Percentiles rank a stretch among this genome's conserved stretches.
Evolutionary conservation across 1,139 yeast genomes (phyloP).

Genomic region (Geotrichum restrictum): DNA sequence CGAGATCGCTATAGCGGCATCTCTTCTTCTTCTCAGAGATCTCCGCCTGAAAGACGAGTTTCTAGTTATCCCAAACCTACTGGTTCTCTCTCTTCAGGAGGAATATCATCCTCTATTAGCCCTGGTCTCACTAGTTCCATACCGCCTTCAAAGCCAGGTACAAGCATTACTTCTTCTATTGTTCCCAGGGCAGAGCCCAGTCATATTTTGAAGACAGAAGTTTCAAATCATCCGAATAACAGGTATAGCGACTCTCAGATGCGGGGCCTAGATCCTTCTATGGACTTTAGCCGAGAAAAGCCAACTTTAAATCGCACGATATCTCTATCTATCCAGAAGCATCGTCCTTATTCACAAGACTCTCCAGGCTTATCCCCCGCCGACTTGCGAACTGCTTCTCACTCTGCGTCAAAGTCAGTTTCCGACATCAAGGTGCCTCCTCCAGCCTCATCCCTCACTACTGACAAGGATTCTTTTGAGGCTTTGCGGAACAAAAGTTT

Average conservation of each 20-base stretch:
- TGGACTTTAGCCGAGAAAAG: not conserved
- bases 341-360: not conserved
- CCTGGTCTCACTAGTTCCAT: not conserved
- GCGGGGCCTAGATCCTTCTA: not conserved
- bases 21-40: constrained; percentile 11
- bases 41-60: constrained; percentile 7
- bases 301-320: constrained; percentile 2
- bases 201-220: not conserved
- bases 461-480: constrained; percentile 16
- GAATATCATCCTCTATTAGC: not conserved
- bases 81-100: not conserved
- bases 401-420: constrained; percentile 6
- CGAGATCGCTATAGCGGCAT: constrained; percentile 16
- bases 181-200: not conserved
- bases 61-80: constrained; percentile 3
- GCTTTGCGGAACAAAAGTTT: constrained; percentile 14
- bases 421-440: not conserved
- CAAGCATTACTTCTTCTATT: not conserved
- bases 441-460: not conserved
- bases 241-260: constrained; percentile 9
- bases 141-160: not conserved
- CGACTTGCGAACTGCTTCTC: constrained; percentile 12
- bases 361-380: not conserved
- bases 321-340: not conserved
- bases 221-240: not conserved